Percentiles rank a stretch among this genome's conserved stretches.
These are phyloP conservation scores for Aspergillus bridgeri DNA, from an alignment of 495 filamentous ascomycete genomes.

Conservation along the genomic window DNA sequence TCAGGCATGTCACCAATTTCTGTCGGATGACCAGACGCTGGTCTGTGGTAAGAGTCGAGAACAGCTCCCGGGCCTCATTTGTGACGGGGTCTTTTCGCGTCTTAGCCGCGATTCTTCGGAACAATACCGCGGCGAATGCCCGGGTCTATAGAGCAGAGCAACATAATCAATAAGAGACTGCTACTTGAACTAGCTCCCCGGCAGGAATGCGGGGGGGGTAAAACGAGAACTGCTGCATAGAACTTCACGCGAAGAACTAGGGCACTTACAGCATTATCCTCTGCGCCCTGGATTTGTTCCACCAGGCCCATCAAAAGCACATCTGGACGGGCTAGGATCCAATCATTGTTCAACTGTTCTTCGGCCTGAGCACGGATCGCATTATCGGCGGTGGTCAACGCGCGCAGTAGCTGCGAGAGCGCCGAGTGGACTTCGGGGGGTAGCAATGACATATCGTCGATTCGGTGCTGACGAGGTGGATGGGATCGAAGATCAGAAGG, in stretches of 20 bases:
- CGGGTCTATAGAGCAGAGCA: conserved; percentile 55
- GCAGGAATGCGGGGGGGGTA: not conserved
- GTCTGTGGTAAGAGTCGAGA: conserved; percentile 66
- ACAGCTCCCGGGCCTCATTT: conserved; percentile 75
- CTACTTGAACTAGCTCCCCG: not conserved
- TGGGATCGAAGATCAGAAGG: not conserved
- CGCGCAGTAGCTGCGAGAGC: conserved; percentile 80
- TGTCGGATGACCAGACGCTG: conserved; percentile 73
- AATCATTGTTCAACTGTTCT: conserved; percentile 83
- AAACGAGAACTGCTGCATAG: not conserved
- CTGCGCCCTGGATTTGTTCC: conserved; percentile 77
- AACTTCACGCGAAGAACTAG: not conserved
- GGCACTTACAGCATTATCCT: conserved; percentile 62
- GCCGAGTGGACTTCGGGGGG: conserved; percentile 75
- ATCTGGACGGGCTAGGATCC: conserved; percentile 77
- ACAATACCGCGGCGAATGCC: conserved; percentile 89
- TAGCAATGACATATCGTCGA: conserved; percentile 72
- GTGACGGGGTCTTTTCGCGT: conserved; percentile 68
- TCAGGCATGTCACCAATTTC: conserved; percentile 74
- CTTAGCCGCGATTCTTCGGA: conserved; percentile 88
- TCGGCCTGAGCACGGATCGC: conserved; percentile 77
- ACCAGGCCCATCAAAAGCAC: conserved; percentile 87
- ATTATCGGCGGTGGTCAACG: conserved; percentile 89
- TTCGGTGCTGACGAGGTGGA: conserved; percentile 5
- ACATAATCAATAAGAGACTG: conserved; percentile 4